phyloP scores from a whole-genome alignment of 148 eudicot species.

The Talinum fruticosum region DNA sequence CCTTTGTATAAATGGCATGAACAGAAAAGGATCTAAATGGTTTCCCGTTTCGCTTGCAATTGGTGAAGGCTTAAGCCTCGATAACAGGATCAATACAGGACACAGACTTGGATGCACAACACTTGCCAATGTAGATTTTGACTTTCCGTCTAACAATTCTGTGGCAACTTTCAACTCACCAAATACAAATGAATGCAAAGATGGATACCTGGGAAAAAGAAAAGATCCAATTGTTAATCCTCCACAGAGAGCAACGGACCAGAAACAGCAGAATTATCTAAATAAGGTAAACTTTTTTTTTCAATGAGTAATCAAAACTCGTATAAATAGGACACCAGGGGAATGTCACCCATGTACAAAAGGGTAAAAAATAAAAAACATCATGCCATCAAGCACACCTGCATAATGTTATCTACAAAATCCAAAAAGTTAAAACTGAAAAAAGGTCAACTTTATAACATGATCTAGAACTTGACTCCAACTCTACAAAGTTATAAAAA shows the following conservation, averaged over 20 bases:
- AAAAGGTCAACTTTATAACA: too few species aligned
- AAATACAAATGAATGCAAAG: slow-evolving; percentile 71
- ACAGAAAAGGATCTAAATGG: slow-evolving; percentile 74
- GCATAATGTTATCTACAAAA: too few species aligned
- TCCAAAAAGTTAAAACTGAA: too few species aligned
- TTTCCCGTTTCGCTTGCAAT: slow-evolving; percentile 83
- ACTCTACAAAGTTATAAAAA: too few species aligned
- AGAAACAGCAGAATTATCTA: background rate
- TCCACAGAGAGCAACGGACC: background rate
- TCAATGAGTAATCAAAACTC: too few species aligned
- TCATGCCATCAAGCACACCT: too few species aligned
- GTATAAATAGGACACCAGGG: too few species aligned
- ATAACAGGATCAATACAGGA: slow-evolving; percentile 79
- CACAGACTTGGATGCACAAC: slow-evolving; percentile 93
- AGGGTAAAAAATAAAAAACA: too few species aligned
- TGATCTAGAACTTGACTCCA: too few species aligned
- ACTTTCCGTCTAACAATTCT: slow-evolving; percentile 51
- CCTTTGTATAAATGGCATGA: slow-evolving; percentile 80
- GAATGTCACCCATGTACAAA: too few species aligned
- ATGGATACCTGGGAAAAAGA: slow-evolving; percentile 68
- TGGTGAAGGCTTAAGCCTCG: slow-evolving; percentile 92
- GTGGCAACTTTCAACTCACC: slow-evolving; percentile 77
- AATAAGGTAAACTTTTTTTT: too few species aligned
- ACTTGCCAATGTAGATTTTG: slow-evolving; percentile 55
- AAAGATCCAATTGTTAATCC: slow-evolving; percentile 15